Base-by-base conservation (phyloP, 768 basidiomycete genomes). In the Zangia roseola region DNA sequence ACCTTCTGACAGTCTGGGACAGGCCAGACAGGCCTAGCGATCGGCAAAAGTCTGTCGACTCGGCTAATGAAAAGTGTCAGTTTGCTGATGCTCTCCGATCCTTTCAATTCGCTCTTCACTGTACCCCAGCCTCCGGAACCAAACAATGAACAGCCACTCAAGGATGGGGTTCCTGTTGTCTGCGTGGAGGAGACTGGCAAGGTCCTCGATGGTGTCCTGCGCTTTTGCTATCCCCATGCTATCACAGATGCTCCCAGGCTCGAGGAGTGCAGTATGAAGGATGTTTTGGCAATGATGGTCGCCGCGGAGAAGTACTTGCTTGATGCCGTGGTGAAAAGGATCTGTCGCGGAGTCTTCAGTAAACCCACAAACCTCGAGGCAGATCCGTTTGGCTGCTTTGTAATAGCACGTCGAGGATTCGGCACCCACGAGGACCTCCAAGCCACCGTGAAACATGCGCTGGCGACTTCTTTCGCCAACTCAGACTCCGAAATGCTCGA, bases 101-200 rank as follows among this genome's bases (percentile, higher is more conserved):
- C n/a, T n/a, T 76, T 72, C 41, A 50, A 61, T 17, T 49, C 57
- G 21, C 67, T 74, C 55, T 69, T 73, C 43, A 41, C 45, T 13
- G 48, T 69, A 0, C 63, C 64, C 0, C 62, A 70, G 30, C 55
- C 67, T 1, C 14, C 30, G 1, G 21, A 54, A 35, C 51, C 7
- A 6, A 38, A 7, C 8, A 26, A 34, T 3, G 54, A 57, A 6
- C 56, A 52, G 39, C 52, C 51, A 9, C 38, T 20, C 38, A 54
- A 36, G 40, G 53, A 60, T 26, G 48, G 57, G 13, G 46, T 62
- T 8, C 35, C 28, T 9, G 65, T 67, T 28, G 26, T 67, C 17
- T 38, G 51, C 0, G 24, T 65, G 12, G 26, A 48, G 0, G 59
- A 64, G 42, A 59, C 49, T 36, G 53, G 56, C 37, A 60, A 47